A percentile compares a stretch with the other conserved stretches of the same genome.
These are phyloP conservation scores for Gaertneriomyces sp. DNA, from an alignment of 192 early-diverging fungal species.

Conservation along the genomic window DNA sequence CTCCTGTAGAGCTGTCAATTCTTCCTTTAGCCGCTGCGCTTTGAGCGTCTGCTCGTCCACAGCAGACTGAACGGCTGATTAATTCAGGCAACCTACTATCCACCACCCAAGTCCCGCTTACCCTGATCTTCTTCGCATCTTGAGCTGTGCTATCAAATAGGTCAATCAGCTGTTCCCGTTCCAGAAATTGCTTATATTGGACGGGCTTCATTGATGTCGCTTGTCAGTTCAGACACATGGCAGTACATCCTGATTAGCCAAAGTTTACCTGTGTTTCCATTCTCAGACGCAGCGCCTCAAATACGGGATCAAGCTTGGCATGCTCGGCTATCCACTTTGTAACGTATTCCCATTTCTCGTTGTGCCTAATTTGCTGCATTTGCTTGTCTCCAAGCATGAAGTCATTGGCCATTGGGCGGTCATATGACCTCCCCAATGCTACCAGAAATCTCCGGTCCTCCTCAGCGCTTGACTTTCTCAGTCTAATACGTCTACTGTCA, in stretches of 20 bases:
- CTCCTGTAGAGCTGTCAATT: too few relatives aligned
- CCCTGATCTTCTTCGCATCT: neutral
- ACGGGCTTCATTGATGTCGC: neutral
- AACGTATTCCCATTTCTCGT: conserved; percentile 22
- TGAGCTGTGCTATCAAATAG: neutral
- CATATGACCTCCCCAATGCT: neutral
- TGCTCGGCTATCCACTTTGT: conserved; percentile 1
- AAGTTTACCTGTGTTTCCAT: conserved; percentile 1
- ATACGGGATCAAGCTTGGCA: neutral
- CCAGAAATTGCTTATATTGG: neutral
- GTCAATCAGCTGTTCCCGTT: conserved; percentile 2
- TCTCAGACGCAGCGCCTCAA: conserved; percentile 1
- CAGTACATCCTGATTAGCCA: neutral
- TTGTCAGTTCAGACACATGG: neutral
- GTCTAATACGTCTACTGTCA: neutral
- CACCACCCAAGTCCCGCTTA: neutral
- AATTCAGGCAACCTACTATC: neutral
- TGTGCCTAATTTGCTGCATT: neutral
- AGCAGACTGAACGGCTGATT: too few relatives aligned
- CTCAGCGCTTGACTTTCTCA: neutral
- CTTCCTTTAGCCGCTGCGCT: too few relatives aligned
- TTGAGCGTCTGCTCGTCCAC: too few relatives aligned
- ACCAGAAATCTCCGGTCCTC: conserved; percentile 7
- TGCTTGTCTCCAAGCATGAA: conserved; percentile 6
- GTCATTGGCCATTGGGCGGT: neutral